Base-by-base conservation (phyloP, 78 protist species). In the Dictyostelium capitatum region DNA sequence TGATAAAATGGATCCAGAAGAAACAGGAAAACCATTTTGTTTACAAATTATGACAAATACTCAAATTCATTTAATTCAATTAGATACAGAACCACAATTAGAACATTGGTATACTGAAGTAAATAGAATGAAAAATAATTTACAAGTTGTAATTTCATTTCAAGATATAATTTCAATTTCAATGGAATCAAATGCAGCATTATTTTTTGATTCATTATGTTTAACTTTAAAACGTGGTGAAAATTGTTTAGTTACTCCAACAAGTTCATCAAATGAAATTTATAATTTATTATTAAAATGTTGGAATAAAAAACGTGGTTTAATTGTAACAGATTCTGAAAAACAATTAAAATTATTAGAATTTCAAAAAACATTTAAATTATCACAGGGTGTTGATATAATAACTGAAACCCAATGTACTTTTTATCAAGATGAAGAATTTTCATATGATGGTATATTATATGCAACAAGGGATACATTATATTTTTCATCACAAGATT, bases 181-280 rank as follows among this genome's bases (percentile, higher is more conserved):
- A 17, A 85, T 85, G 92, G 92, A 85, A 32, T 57, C 59, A 0
- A 70, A 85, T 57, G 92, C 92, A 2, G 92, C 92, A 4, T 20
- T 85, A 37, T 85, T 85, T 37, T 85, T 62, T 25, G 92, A 85
- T 62, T 72, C 92, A 48, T n/a, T 85, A 19, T 85, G 80, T 48
- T 14, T 85, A 1, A 85, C 92, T 0, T 28, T 72, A 3, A 85
- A 85, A 48, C 17, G 50, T 17, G 92, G 92, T 32, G 92, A 85
- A n/a, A 85, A 85, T 59, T 80, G 78, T 80, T 46, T 80, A 6
- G 65, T 85, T 0, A 85, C 92, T 2, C 92, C 92, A n/a, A 5
- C 64, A 12, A 23, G 77, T 3, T 54, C 47, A 7, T 62, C 92
- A 20, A 75, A 57, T 48, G 92, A 85, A 20, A 30, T 85, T 11